These are phyloP conservation scores for Spiraea crenata DNA, from an alignment of 331 rosid species.

Conservation along the genomic window DNA sequence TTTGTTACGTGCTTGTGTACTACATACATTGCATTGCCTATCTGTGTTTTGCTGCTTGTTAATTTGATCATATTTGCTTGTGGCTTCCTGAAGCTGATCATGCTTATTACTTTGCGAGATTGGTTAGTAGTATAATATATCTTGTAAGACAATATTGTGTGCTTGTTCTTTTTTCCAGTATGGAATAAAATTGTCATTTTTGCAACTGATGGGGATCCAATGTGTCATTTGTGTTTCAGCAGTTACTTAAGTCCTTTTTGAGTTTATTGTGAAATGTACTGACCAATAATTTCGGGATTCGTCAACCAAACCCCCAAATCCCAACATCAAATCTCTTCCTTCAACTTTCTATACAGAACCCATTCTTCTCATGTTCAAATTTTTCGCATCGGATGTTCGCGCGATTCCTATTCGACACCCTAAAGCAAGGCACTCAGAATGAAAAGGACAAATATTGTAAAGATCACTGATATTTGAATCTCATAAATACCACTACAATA, in stretches of 20 bases:
- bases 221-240: too few relatives aligned
- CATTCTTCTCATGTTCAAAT: too few relatives aligned
- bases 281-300: too few relatives aligned
- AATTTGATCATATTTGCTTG: not conserved
- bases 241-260: too few relatives aligned
- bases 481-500: conserved; percentile 23
- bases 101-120: conserved; percentile 4
- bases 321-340: too few relatives aligned
- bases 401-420: too few relatives aligned
- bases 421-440: conserved; percentile 36
- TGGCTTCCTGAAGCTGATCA: not conserved
- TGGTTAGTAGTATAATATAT: not conserved
- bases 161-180: conserved; percentile 17
- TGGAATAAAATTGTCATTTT: conserved; percentile 12
- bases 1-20: conserved; percentile 26
- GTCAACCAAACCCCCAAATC: too few relatives aligned
- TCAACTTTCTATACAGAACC: too few relatives aligned
- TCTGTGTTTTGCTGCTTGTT: conserved; percentile 8
- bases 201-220: not conserved
- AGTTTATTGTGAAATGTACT: too few relatives aligned
- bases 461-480: conserved; percentile 24
- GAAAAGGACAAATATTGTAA: conserved; percentile 22
- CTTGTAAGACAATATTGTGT: conserved; percentile 16
- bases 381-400: too few relatives aligned
- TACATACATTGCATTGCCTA: not conserved